These are phyloP conservation scores for Penicillium olsonii DNA, from an alignment of 2,329 filamentous ascomycete species.

Conservation along the genomic window DNA sequence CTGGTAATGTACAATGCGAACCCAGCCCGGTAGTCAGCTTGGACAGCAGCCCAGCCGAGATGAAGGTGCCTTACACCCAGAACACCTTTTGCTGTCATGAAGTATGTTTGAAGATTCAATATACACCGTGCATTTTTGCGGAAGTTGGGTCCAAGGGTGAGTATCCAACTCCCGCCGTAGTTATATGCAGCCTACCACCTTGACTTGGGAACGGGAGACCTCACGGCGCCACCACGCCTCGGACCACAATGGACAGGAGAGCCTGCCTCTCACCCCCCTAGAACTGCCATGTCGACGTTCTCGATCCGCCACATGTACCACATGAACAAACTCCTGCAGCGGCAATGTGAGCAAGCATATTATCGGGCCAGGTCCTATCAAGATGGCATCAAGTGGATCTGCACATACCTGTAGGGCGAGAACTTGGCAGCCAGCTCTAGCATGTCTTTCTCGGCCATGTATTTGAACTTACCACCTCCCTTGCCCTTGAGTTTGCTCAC, in stretches of 20 bases:
- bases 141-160: no score
- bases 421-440: slow-evolving; percentile 76
- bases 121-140: no score
- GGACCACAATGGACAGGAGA: neutral
- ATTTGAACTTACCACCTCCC: slow-evolving; percentile 91
- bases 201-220: neutral
- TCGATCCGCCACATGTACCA: slow-evolving; percentile 97
- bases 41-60: neutral
- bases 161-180: no score
- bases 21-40: slow-evolving; percentile 1
- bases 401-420: slow-evolving; percentile 70
- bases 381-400: neutral
- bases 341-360: slow-evolving; percentile 17
- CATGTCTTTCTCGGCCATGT: slow-evolving; percentile 96
- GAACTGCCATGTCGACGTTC: slow-evolving; percentile 68
- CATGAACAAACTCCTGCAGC: slow-evolving; percentile 79
- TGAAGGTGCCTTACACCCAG: neutral
- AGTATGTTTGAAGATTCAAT: no score
- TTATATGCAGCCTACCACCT: no score
- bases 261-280: slow-evolving; percentile 28
- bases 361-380: neutral
- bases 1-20: no score
- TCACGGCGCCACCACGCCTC: neutral
- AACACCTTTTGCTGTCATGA: no score
- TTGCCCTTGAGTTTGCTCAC: slow-evolving; percentile 79